Evolutionary conservation across 129 eudicot species (phyloP), one percentile per base, ranked within the genome.

Genomic region (Flaveria ramosissima): DNA sequence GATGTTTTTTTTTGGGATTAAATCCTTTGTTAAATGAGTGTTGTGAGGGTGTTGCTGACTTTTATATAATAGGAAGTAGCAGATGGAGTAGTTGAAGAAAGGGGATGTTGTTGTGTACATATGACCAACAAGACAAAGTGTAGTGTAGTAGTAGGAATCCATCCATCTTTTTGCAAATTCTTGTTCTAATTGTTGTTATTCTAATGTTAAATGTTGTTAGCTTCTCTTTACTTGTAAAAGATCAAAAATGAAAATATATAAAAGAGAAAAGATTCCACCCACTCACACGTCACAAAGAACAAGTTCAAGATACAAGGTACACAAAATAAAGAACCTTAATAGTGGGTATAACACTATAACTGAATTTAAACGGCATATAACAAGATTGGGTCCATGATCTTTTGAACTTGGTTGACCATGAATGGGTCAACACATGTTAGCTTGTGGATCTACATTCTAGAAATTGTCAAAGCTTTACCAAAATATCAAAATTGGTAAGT

Each of bases 111-210:
- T 19, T 77, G 50, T 84, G 88, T 81, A 84, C 80, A 77, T 75
- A 77, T 84, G 71, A 77, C 85, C 80, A 57, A 81, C 85, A 77
- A n/a, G 84, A 74, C 72, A 60, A 56, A 71, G 53, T 52, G 64
- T 75, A 77, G 70, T 73, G 74, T 72, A 66, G 78, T 74, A 47
- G 65, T 74, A 47, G 65, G 56, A 59, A 55, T 55, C 79, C 61
- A 78, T 24, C 51, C 39, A 45, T 64, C 72, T 71, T 81, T 78
- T 78, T 76, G 72, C 74, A 68, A 78, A 71, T 68, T 78, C 73
- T 74, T 64, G 65, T 73, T 78, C 68, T 47, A 45, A n/a, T 71
- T 77, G 27, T 47, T 53, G 77, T 75, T 47, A 48, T 78, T 65
- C 70, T 68, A 57, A 56, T 56, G 60, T 26, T 70, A 10, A 27